A percentile compares a stretch with the other conserved stretches of the same genome.
Evolutionary conservation across 768 basidiomycete species (phyloP).

Genomic region (Suillus lakei): DNA sequence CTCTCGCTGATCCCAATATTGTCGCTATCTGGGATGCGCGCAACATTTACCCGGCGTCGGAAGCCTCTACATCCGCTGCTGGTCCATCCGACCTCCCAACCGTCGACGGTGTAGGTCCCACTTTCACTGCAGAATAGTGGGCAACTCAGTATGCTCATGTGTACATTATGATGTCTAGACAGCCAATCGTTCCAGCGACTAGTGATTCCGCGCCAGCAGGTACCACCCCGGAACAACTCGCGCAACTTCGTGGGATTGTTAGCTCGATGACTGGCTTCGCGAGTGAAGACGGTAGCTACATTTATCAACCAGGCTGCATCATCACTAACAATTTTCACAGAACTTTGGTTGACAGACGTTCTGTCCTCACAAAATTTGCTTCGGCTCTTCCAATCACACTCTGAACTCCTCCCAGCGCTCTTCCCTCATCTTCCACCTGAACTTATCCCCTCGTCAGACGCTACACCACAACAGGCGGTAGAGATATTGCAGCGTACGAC

Average conservation of each 20-base stretch:
- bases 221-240: constrained; percentile 67
- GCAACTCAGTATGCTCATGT: background rate
- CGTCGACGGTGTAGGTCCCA: constrained; percentile 32
- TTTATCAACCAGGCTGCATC: constrained; percentile 4
- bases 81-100: constrained; percentile 36
- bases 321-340: constrained; percentile 10
- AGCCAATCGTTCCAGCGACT: background rate
- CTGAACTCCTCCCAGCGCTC: constrained; percentile 68
- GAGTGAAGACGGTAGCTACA: constrained; percentile 13
- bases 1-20: constrained; percentile 69
- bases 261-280: constrained; percentile 46
- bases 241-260: constrained; percentile 61
- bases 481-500: constrained; percentile 78
- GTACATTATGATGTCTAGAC: background rate
- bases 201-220: constrained; percentile 13
- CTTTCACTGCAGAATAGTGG: background rate
- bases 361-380: constrained; percentile 74
- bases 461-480: constrained; percentile 33
- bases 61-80: constrained; percentile 44
- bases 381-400: constrained; percentile 72
- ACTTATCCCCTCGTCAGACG: constrained; percentile 68
- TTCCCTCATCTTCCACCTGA: constrained; percentile 86
- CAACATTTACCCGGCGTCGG: constrained; percentile 45
- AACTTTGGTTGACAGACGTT: constrained; percentile 75
- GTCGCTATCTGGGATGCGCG: constrained; percentile 60